phyloP scores from a whole-genome alignment of 2,329 filamentous ascomycete genomes.

The Fusarium falciforme region DNA sequence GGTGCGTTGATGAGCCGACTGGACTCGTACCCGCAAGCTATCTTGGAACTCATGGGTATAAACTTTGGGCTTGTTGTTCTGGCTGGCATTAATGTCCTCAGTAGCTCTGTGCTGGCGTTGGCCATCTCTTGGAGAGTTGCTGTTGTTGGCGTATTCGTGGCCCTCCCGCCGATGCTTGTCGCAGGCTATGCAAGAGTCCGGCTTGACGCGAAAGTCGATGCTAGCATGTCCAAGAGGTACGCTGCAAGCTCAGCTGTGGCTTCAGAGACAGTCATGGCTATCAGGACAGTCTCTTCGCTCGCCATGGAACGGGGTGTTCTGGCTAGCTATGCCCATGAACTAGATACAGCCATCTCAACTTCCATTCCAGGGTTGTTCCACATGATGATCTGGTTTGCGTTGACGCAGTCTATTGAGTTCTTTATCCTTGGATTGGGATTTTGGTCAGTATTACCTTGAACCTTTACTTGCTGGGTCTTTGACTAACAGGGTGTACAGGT shows the following conservation, averaged over 20 bases:
- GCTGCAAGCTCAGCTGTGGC: conserved; percentile 51
- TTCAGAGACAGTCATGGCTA: conserved; percentile 52
- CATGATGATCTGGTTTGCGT: background rate
- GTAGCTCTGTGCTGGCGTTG: conserved; percentile 51
- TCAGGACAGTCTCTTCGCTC: conserved; percentile 53
- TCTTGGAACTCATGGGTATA: conserved; percentile 52
- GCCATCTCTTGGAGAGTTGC: conserved; percentile 59
- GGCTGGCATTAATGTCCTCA: conserved; percentile 45
- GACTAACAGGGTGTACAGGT: conserved; percentile 51
- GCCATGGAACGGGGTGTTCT: conserved; percentile 49
- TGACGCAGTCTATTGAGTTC: background rate
- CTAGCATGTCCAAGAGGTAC: conserved; percentile 43
- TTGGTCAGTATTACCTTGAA: background rate
- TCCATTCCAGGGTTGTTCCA: background rate
- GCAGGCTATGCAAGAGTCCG: conserved; percentile 50
- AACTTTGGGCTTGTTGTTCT: conserved; percentile 48
- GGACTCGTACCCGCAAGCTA: conserved; percentile 53
- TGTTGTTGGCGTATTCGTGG: conserved; percentile 56
- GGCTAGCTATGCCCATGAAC: conserved; percentile 37
- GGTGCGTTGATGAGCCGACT: conserved; percentile 48
- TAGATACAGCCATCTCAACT: conserved; percentile 38
- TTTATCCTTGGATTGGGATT: conserved; percentile 31
- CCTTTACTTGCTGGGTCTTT: conserved; percentile 3
- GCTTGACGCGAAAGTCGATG: conserved; percentile 51
- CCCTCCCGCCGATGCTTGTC: conserved; percentile 47